Evolutionary conservation across 2,329 filamentous ascomycete species (phyloP).

Genomic region (Erysiphe pisi): DNA sequence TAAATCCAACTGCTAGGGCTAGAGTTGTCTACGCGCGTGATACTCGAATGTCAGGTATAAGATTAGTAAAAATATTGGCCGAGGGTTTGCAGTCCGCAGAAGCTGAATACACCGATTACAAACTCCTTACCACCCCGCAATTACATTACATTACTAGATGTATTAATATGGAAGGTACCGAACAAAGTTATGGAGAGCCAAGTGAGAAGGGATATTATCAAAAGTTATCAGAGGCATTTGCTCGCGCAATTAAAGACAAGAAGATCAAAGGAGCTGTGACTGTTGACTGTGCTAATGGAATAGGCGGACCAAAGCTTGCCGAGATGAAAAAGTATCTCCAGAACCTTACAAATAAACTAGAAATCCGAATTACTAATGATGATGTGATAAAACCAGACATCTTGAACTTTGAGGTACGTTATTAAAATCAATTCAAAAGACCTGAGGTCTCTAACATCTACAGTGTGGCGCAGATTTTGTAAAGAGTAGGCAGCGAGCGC

Average conservation of each 20-base stretch:
- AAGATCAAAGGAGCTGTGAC: conserved; percentile 64
- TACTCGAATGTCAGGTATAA: conserved; percentile 82
- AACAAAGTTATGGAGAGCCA: conserved; percentile 75
- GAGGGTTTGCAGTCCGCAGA: conserved; percentile 68
- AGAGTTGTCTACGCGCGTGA: conserved; percentile 85
- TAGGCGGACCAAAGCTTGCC: conserved; percentile 80
- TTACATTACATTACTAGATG: conserved; percentile 93
- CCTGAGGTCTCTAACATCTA: conserved; percentile 30
- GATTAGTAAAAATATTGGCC: conserved; percentile 65
- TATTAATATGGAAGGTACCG: conserved; percentile 81
- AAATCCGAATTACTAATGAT: conserved; percentile 84
- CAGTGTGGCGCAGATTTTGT: conserved; percentile 93
- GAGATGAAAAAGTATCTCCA: conserved; percentile 79
- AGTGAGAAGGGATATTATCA: conserved; percentile 91
- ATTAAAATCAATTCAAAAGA: too few species aligned
- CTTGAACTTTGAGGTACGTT: conserved; percentile 66
- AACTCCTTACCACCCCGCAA: conserved; percentile 91
- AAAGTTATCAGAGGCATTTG: conserved; percentile 78
- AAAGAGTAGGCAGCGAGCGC: conserved; percentile 90
- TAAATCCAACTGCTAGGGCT: conserved; percentile 59
- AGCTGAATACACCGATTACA: conserved; percentile 70
- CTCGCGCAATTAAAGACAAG: conserved; percentile 65
- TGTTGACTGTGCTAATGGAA: conserved; percentile 94
- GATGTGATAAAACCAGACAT: conserved; percentile 81
- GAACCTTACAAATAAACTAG: conserved; percentile 53